phyloP scores from a whole-genome alignment of 495 filamentous ascomycete genomes.

The Elaphomyces granulatus region DNA sequence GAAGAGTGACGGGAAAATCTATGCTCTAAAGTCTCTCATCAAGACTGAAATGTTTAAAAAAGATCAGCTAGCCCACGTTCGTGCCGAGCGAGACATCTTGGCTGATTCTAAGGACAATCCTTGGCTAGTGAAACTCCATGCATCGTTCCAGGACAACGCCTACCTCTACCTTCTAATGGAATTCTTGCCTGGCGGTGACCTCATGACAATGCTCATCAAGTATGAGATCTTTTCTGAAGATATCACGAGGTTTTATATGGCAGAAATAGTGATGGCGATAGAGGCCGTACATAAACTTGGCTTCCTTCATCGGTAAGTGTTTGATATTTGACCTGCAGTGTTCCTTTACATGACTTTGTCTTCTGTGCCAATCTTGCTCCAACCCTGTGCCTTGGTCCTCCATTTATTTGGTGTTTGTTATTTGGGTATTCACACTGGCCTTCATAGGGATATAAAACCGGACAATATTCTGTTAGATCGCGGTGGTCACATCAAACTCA shows the following conservation, averaged over 20 bases:
- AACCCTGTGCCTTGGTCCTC: too few relatives aligned
- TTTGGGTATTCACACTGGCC: conserved; percentile 4
- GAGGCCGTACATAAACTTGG: conserved; percentile 96
- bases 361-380: neutral
- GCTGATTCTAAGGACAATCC: conserved; percentile 93
- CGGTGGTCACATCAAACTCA: conserved; percentile 94
- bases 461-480: conserved; percentile 96
- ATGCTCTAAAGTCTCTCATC: conserved; percentile 93
- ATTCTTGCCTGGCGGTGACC: conserved; percentile 91
- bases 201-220: conserved; percentile 99
- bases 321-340: too few relatives aligned
- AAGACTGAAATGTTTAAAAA: conserved; percentile 99
- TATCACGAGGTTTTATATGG: conserved; percentile 98
- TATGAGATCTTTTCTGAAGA: conserved; percentile 99
- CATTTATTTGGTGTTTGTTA: too few relatives aligned
- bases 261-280: conserved; percentile 92
- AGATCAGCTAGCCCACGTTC: conserved; percentile 97
- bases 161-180: conserved; percentile 99
- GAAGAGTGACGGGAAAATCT: conserved; percentile 92
- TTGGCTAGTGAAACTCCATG: conserved; percentile 96
- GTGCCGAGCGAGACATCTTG: conserved; percentile 91
- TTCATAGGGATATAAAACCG: conserved; percentile 84
- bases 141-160: conserved; percentile 89
- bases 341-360: too few relatives aligned
- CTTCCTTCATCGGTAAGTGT: conserved; percentile 90